phyloP scores from a whole-genome alignment of 768 basidiomycete species.

The Gautieria morchelliformis region DNA sequence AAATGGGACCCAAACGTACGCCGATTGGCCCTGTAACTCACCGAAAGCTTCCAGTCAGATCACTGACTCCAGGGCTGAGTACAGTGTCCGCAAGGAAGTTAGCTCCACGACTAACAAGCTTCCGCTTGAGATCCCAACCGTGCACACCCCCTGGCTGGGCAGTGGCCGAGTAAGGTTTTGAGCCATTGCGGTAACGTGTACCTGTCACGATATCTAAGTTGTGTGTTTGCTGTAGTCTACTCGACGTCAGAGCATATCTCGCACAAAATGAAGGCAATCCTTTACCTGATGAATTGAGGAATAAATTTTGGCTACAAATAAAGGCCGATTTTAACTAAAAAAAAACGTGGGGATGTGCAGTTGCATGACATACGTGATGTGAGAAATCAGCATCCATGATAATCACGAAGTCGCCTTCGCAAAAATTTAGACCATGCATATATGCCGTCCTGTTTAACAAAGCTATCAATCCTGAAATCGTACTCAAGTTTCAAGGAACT shows the following conservation, averaged over 20 bases:
- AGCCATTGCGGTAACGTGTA: slow-evolving; percentile 67
- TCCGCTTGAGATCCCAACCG: slow-evolving; percentile 88
- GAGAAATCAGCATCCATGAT: slow-evolving; percentile 98
- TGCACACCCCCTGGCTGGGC: slow-evolving; percentile 76
- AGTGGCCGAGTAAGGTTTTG: slow-evolving; percentile 46
- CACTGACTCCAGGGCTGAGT: slow-evolving; percentile 77
- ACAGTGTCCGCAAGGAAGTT: slow-evolving; percentile 87
- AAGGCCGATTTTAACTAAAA: neutral
- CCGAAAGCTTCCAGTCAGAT: slow-evolving; percentile 88
- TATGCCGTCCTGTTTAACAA: slow-evolving; percentile 66
- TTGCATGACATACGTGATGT: slow-evolving; percentile 61
- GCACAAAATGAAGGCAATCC: neutral
- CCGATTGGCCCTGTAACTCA: slow-evolving; percentile 24
- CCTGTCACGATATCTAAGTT: slow-evolving; percentile 92
- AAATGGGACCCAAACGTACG: neutral
- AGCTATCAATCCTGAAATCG: neutral
- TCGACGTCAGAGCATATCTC: slow-evolving; percentile 3
- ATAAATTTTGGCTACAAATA: slow-evolving; percentile 79
- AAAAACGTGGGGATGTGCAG: neutral
- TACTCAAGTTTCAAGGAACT: neutral
- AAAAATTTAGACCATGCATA: slow-evolving; percentile 84
- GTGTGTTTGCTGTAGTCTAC: slow-evolving; percentile 72
- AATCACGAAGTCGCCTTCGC: slow-evolving; percentile 86
- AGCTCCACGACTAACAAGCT: slow-evolving; percentile 79
- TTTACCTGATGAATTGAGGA: slow-evolving; percentile 79